Base-by-base conservation (phyloP, 345 rosid species). In the Firmiana major region DNA sequence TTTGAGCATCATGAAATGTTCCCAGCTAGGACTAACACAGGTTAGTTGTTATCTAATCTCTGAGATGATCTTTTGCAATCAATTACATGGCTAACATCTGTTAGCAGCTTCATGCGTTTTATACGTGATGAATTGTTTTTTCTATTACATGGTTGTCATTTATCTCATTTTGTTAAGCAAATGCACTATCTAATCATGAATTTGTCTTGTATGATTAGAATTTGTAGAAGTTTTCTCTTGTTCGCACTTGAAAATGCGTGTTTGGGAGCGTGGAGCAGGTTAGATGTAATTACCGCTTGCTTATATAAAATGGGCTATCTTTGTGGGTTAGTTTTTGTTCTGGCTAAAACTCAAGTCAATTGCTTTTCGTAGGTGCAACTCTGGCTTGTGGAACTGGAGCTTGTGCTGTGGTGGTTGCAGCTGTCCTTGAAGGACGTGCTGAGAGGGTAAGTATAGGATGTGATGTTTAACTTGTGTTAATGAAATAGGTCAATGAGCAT, bases 221-320 rank as follows among this genome's bases (percentile, higher is more conserved):
- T 97, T 94, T 83, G 99, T 97, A 71, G 94, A 94, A 88, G 90
- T 94, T 64, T 65, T 85, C 59, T 91, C 99, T 60, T 90, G 82
- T 80, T 86, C 93, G 26, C 98, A 89, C 80, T 85, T 94, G 75
- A 97, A 94, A 86, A 94, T 97, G 97, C 93, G 92, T 59, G 98
- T 94, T 22, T 94, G 99, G 99, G 98, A 97, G 86, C 98, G 98
- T 7, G 98, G 99, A 28, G 97, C 98, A 81, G 97, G 97, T 92
- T 72, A 80, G 87, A 70, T 68, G 15, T 75, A 31, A 9, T 5
- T 75, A 7, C 65, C 74, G 26, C 66, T n/a, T 55, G 63, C 68
- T 3, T 54, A 10, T 15, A 26, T 64, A 16, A 16, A 45, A 40
- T 49, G 17, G 31, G 40, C 45, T 1, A 26, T 28, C 62, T 17